Conservation (phyloP, 2,329 filamentous ascomycete species). For the Penicillium hesseltinei region DNA sequence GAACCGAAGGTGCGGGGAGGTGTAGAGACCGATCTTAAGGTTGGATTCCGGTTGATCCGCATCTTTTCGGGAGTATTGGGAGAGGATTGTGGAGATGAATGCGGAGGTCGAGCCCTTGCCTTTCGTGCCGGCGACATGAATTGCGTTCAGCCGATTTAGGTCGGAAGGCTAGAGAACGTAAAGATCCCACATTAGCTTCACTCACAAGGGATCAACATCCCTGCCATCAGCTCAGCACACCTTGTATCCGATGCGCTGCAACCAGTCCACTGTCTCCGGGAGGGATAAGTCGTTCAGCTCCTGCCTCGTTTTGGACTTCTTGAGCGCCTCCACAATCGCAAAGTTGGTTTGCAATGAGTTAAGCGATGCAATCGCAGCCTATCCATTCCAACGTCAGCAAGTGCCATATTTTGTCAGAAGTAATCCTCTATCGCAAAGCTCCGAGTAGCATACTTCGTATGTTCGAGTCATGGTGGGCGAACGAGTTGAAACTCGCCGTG, state of each 20-base stretch:
- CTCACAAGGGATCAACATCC: neutral
- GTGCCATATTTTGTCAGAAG: neutral
- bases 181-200: slow-evolving; percentile 1
- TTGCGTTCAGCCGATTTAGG: slow-evolving; percentile 58
- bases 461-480: slow-evolving; percentile 38
- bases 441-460: slow-evolving; percentile 35
- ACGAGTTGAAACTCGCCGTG: slow-evolving; percentile 32
- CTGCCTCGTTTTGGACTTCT: slow-evolving; percentile 62
- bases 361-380: slow-evolving; percentile 71
- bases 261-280: slow-evolving; percentile 79
- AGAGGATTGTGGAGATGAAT: slow-evolving; percentile 76
- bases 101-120: slow-evolving; percentile 89
- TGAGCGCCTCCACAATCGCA: slow-evolving; percentile 71
- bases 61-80: slow-evolving; percentile 52
- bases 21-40: slow-evolving; percentile 72
- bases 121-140: slow-evolving; percentile 92
- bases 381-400: slow-evolving; percentile 19
- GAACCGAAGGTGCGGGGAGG: slow-evolving; percentile 79
- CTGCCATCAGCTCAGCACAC: slow-evolving; percentile 48
- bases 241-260: slow-evolving; percentile 71
- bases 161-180: slow-evolving; percentile 54
- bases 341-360: slow-evolving; percentile 78
- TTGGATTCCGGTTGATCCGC: slow-evolving; percentile 29
- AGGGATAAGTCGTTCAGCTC: slow-evolving; percentile 72
- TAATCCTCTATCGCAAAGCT: neutral